Percentiles rank a stretch among this genome's conserved stretches.
These are phyloP conservation scores for Aspergillus brunneoviolaceus DNA, from an alignment of 2,329 filamentous ascomycete genomes.

Conservation along the genomic window DNA sequence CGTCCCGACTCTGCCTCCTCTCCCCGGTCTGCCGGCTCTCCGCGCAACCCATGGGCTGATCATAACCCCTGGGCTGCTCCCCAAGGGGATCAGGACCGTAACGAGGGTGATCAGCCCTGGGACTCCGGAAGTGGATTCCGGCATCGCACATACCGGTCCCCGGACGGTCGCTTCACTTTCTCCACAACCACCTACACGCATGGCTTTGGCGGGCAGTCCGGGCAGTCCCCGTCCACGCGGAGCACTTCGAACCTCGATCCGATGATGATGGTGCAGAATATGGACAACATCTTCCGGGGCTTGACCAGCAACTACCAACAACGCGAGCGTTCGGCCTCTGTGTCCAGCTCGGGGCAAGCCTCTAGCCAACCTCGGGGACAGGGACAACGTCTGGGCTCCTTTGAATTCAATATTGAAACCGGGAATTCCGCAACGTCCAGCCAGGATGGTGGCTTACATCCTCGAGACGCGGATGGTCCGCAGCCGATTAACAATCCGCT, in stretches of 20 bases:
- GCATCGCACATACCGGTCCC: slow-evolving; percentile 45
- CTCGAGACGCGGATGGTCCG: slow-evolving; percentile 53
- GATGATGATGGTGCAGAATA: slow-evolving; percentile 32
- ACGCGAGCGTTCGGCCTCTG: neutral
- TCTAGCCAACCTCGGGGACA: neutral
- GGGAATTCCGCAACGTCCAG: slow-evolving; percentile 9
- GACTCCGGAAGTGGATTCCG: slow-evolving; percentile 26
- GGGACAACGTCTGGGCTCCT: slow-evolving; percentile 4
- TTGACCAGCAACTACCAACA: slow-evolving; percentile 39
- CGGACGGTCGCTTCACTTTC: slow-evolving; percentile 46
- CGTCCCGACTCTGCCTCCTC: slow-evolving; percentile 27
- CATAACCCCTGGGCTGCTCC: slow-evolving; percentile 49
- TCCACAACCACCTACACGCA: slow-evolving; percentile 37
- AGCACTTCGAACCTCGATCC: slow-evolving; percentile 26
- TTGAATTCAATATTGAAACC: slow-evolving; percentile 5
- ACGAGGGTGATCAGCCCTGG: slow-evolving; percentile 28
- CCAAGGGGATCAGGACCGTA: slow-evolving; percentile 48
- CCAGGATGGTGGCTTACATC: slow-evolving; percentile 40
- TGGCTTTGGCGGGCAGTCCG: slow-evolving; percentile 20
- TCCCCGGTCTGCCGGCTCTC: slow-evolving; percentile 16
- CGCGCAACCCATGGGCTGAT: slow-evolving; percentile 37
- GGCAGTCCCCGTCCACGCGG: slow-evolving; percentile 16
- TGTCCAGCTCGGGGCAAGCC: neutral
- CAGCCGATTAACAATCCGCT: slow-evolving; percentile 49
- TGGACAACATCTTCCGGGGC: slow-evolving; percentile 49